Evolutionary conservation across 2,329 filamentous ascomycete species (phyloP).

Genomic region (Ceratocystis cubensis): DNA sequence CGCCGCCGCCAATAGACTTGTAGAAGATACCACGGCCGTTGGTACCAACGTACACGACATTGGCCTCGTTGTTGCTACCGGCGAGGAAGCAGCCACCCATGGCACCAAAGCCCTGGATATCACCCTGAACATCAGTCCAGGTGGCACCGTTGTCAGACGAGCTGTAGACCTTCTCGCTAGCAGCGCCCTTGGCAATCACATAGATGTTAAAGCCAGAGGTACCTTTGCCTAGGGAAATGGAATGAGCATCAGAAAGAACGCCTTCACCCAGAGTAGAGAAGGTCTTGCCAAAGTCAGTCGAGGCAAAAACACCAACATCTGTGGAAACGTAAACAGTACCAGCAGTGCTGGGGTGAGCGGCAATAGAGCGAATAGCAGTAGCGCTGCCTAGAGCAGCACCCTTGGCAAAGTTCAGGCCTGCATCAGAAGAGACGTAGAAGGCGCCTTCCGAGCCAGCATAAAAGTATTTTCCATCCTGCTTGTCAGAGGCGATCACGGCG

Average conservation of each 20-base stretch:
- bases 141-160: conserved; percentile 33
- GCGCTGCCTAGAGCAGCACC: conserved; percentile 31
- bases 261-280: conserved; percentile 32
- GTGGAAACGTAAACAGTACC: conserved; percentile 50
- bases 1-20: not conserved
- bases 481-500: conserved; percentile 41
- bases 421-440: conserved; percentile 42
- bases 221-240: conserved; percentile 35
- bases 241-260: conserved; percentile 30
- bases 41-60: conserved; percentile 30
- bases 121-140: conserved; percentile 38
- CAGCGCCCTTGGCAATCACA: conserved; percentile 26
- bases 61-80: conserved; percentile 35
- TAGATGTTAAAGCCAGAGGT: conserved; percentile 31
- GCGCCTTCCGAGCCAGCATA: conserved; percentile 36
- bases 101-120: conserved; percentile 33
- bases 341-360: conserved; percentile 41
- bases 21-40: conserved; percentile 16
- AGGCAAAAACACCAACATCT: conserved; percentile 41
- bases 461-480: conserved; percentile 39
- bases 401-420: conserved; percentile 35
- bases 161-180: conserved; percentile 35
- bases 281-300: conserved; percentile 37
- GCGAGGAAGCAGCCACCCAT: conserved; percentile 32
- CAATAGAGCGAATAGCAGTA: conserved; percentile 41